Evolutionary conservation across 768 basidiomycete species (phyloP).

Genomic region (Boletus insuetus): DNA sequence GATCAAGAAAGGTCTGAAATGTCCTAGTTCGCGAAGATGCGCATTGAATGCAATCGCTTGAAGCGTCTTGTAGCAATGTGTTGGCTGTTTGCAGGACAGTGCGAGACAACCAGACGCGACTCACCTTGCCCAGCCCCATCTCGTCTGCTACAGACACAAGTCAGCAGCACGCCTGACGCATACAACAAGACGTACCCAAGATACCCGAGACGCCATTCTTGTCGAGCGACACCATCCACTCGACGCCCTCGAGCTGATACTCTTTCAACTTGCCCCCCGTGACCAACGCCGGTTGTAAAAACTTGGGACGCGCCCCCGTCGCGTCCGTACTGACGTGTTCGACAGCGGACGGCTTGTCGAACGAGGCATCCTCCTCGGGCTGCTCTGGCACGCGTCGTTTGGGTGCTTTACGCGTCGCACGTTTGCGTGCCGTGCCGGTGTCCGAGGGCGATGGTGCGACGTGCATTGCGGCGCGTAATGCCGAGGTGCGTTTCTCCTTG

Average conservation of each 20-base stretch:
- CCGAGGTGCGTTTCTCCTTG: slow-evolving; percentile 39
- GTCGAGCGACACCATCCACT: slow-evolving; percentile 91
- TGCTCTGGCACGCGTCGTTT: slow-evolving; percentile 12
- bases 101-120: background rate
- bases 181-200: slow-evolving; percentile 47
- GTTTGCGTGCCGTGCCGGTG: slow-evolving; percentile 8
- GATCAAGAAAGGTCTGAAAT: slow-evolving; percentile 75
- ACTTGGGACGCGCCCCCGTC: slow-evolving; percentile 31
- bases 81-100: background rate
- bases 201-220: slow-evolving; percentile 84
- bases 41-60: slow-evolving; percentile 95
- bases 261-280: slow-evolving; percentile 85
- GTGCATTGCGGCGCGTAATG: slow-evolving; percentile 29
- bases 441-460: slow-evolving; percentile 7
- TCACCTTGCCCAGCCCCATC: slow-evolving; percentile 89
- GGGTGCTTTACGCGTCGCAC: slow-evolving; percentile 4
- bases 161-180: slow-evolving; percentile 10
- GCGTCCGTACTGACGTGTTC: background rate
- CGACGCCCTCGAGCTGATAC: slow-evolving; percentile 91
- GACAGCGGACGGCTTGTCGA: slow-evolving; percentile 12
- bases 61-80: slow-evolving; percentile 58
- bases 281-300: slow-evolving; percentile 73
- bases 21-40: slow-evolving; percentile 72
- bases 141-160: slow-evolving; percentile 67
- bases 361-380: background rate